phyloP scores from a whole-genome alignment of 192 early-diverging fungal species.

The Podila clonocystis region DNA sequence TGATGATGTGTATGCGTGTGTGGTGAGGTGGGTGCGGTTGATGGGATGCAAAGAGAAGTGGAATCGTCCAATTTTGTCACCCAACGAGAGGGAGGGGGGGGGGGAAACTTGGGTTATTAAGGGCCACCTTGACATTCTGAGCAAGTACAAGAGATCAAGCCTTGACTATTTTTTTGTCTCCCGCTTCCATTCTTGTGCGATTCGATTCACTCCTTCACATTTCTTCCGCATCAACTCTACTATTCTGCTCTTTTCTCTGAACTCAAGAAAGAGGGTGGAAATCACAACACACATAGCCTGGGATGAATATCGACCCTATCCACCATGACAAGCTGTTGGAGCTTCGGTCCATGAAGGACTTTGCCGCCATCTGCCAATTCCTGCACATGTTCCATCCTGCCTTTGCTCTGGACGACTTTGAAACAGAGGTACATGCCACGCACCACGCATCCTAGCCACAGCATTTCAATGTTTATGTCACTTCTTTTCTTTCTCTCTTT shows the following conservation, averaged over 20 bases:
- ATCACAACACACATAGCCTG: not conserved
- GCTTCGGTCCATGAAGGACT: slow-evolving; percentile 59
- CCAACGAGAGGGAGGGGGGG: too few relatives aligned
- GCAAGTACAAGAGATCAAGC: too few relatives aligned
- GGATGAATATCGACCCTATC: slow-evolving; percentile 41
- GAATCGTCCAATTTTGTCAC: not conserved
- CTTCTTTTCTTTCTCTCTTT: not conserved
- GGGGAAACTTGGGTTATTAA: too few relatives aligned
- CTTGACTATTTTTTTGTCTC: too few relatives aligned
- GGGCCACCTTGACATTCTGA: too few relatives aligned
- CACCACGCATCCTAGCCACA: not conserved
- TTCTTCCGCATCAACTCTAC: too few relatives aligned
- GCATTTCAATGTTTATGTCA: not conserved
- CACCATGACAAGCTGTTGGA: slow-evolving; percentile 36
- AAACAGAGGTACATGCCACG: slow-evolving; percentile 40
- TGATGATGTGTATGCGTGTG: not conserved
- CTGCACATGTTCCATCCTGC: slow-evolving; percentile 69
- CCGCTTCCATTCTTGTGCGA: too few relatives aligned
- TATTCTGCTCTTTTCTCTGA: too few relatives aligned
- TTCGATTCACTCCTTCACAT: too few relatives aligned
- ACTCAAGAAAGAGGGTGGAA: not conserved
- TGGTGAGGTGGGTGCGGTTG: not conserved
- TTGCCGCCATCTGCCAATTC: slow-evolving; percentile 78
- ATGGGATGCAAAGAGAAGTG: not conserved
- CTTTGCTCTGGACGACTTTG: slow-evolving; percentile 53